phyloP scores from a whole-genome alignment of 805 yeast species.

The Cyberlindnera japonica region DNA sequence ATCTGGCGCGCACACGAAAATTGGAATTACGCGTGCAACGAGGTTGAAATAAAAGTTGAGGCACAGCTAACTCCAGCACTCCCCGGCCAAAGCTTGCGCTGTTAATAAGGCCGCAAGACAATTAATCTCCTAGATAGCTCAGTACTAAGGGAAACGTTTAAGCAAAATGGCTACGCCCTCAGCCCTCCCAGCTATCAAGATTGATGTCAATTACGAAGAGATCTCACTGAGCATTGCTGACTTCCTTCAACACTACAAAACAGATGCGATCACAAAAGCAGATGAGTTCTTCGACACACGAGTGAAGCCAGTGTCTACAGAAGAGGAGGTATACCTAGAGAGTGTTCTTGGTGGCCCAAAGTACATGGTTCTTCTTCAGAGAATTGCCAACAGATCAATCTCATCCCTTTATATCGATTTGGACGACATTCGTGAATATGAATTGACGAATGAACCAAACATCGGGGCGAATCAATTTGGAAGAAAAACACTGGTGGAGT shows the following conservation, averaged over 20 bases:
- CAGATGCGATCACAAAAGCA: slow-evolving; percentile 30
- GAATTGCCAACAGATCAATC: slow-evolving; percentile 78
- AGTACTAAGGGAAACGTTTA: no score
- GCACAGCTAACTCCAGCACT: no score
- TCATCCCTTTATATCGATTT: slow-evolving; percentile 69
- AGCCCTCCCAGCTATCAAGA: slow-evolving; percentile 58
- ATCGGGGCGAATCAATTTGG: slow-evolving; percentile 23
- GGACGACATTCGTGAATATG: slow-evolving; percentile 77
- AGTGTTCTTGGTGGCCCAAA: slow-evolving; percentile 50
- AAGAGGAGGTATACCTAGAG: slow-evolving; percentile 24
- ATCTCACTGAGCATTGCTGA: slow-evolving; percentile 55
- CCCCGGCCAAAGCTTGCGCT: no score
- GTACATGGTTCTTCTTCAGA: slow-evolving; percentile 70
- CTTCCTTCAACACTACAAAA: slow-evolving; percentile 66
- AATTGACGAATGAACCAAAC: slow-evolving; percentile 39
- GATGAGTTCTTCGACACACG: slow-evolving; percentile 35
- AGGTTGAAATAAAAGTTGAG: no score
- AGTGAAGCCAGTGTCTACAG: slow-evolving; percentile 23
- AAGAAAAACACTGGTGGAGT: slow-evolving; percentile 44
- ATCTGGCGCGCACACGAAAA: no score
- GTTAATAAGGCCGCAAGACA: no score
- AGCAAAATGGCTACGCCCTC: slow-evolving; percentile 23
- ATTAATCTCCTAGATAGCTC: no score
- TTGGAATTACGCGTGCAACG: no score
- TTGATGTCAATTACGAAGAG: slow-evolving; percentile 70